Evolutionary conservation across 2,329 filamentous ascomycete genomes (phyloP).

Genomic region (Aspergillus ibericus): DNA sequence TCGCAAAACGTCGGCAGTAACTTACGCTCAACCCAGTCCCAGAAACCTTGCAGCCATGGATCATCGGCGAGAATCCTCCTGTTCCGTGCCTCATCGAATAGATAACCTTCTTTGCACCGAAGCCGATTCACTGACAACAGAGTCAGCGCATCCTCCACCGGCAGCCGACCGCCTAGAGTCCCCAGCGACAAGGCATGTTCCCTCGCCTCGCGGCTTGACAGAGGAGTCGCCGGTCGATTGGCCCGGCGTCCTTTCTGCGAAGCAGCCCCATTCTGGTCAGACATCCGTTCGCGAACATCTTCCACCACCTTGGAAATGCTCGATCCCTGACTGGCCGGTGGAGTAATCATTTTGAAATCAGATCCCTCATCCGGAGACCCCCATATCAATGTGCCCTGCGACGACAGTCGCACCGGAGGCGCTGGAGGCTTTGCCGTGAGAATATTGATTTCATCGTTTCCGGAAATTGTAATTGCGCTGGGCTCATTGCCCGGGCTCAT

Average conservation of each 20-base stretch:
- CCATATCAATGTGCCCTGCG: conserved; percentile 36
- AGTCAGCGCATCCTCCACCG: conserved; percentile 42
- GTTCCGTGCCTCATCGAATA: conserved; percentile 57
- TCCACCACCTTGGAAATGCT: conserved; percentile 32
- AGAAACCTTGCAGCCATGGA: conserved; percentile 57
- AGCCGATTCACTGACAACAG: conserved; percentile 43
- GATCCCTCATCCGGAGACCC: conserved; percentile 28
- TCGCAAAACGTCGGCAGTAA: neutral
- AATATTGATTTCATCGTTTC: conserved; percentile 53
- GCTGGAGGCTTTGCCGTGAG: conserved; percentile 48
- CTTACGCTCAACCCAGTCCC: conserved; percentile 58
- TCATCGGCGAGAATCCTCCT: conserved; percentile 57
- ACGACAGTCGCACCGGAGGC: conserved; percentile 40
- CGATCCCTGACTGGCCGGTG: conserved; percentile 27
- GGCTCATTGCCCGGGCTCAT: conserved; percentile 49
- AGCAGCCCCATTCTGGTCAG: conserved; percentile 15
- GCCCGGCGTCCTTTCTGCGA: conserved; percentile 1
- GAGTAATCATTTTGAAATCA: conserved; percentile 34
- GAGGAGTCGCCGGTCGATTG: conserved; percentile 14
- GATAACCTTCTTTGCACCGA: conserved; percentile 57
- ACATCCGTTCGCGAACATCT: conserved; percentile 28
- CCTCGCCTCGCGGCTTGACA: conserved; percentile 41
- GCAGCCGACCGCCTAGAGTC: conserved; percentile 29
- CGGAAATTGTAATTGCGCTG: conserved; percentile 54
- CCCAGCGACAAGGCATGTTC: conserved; percentile 37